Conservation (phyloP, 257 asterid genomes). For the Jacaranda mimosifolia region DNA sequence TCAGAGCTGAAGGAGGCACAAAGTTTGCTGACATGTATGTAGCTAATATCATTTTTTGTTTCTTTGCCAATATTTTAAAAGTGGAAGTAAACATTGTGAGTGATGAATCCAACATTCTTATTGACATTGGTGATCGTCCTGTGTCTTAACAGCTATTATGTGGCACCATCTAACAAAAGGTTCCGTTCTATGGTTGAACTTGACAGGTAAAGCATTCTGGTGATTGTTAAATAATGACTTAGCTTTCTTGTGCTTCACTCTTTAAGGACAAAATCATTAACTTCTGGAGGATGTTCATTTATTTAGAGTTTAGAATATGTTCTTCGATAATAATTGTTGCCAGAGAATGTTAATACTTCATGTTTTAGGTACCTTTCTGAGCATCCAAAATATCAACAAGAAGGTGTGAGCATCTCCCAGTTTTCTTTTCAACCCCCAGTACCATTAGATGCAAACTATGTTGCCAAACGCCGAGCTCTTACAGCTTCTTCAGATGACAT, state of each 20-base stretch:
- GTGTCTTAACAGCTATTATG: conserved; percentile 43
- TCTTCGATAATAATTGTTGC: background rate
- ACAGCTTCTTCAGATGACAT: conserved; percentile 28
- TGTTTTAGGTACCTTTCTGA: conserved; percentile 61
- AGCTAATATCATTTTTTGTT: background rate
- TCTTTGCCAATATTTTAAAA: too few species aligned
- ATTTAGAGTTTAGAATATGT: background rate
- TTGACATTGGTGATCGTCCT: background rate
- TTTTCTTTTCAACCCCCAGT: conserved; percentile 78
- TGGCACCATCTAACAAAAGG: conserved; percentile 48
- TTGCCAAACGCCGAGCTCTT: conserved; percentile 54
- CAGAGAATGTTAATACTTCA: background rate
- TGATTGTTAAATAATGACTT: background rate
- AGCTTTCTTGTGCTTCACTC: background rate
- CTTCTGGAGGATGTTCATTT: background rate
- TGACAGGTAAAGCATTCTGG: conserved; percentile 31
- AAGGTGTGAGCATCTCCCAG: conserved; percentile 49
- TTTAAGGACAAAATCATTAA: background rate
- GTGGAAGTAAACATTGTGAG: background rate
- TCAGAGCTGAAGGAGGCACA: conserved; percentile 57
- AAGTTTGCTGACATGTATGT: conserved; percentile 63
- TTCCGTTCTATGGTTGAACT: conserved; percentile 52
- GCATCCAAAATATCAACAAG: conserved; percentile 52
- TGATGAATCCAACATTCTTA: background rate
- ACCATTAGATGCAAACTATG: conserved; percentile 65